Base-by-base conservation (phyloP, 129 eudicot species). In the Gnaphalium uliginosum region DNA sequence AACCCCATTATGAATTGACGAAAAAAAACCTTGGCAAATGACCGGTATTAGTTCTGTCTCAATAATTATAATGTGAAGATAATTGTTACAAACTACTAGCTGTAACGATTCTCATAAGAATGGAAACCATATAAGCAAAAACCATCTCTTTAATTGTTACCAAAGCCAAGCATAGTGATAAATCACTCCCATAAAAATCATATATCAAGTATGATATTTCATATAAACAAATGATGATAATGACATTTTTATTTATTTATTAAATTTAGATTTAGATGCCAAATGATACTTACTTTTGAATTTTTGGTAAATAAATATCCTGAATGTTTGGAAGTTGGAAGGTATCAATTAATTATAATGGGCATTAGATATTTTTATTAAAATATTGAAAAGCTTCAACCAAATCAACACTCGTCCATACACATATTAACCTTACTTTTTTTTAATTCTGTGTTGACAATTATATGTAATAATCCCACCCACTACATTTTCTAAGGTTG, bases 401-500 rank as follows among this genome's bases (percentile, higher is more conserved):
- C 73, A 29, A 66, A 66, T 33, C 73, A 57, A 73, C 25, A 79
- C 69, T 73, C 75, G 41, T 66, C 83, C 83, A 79, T 79, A 37
- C 78, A 79, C 73, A 57, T 74, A 64, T 51, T 41, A 73, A 57
- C 22, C 73, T n/a, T n/a, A n/a, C 27, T 19, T 74, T 66, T 79
- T 73, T 66, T 23, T 56, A 54, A 66, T 66, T 75, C 67, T 73
- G 81, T 61, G 71, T 78, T 78, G 81, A 69, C 81, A 19, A 43
- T 58, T 21, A 59, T 60, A 66, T 65, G 73, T 57, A 73, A 66
- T 73, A 73, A 66, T 73, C 75, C 73, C 79, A 80, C 53, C 83
- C 83, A 80, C 83, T 73, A 80, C 74, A 80, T 41, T 80, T 62
- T 80, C 43, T 73, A 67, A 73, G 83, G 83, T 41, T 22, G 43